phyloP scores from a whole-genome alignment of 495 filamentous ascomycete species.

The Penicillium angulare region DNA sequence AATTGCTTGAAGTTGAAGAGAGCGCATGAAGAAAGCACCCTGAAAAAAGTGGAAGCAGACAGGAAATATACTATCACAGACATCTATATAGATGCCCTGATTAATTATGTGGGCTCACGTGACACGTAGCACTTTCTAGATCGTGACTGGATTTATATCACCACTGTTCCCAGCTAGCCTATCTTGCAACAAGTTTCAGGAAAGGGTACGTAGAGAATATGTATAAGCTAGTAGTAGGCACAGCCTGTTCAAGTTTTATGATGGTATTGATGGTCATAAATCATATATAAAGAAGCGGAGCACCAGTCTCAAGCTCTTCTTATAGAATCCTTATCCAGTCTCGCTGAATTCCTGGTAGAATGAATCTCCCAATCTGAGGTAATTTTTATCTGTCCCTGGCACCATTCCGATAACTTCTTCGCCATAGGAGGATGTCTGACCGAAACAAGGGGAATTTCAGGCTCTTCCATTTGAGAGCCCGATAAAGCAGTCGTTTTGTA shows the following conservation, averaged over 20 bases:
- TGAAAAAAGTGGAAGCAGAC: too few relatives aligned
- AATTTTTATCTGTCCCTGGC: slow-evolving; percentile 23
- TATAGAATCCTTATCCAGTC: not conserved
- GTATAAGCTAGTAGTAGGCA: not conserved
- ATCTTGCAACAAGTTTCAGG: too few relatives aligned
- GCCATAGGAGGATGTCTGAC: slow-evolving; percentile 17
- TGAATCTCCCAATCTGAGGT: slow-evolving; percentile 32
- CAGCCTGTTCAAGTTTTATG: not conserved
- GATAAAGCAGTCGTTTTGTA: slow-evolving; percentile 16
- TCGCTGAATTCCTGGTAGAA: slow-evolving; percentile 23
- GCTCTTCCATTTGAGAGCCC: slow-evolving; percentile 10
- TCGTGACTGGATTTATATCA: too few relatives aligned
- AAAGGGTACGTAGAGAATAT: too few relatives aligned
- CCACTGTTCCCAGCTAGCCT: too few relatives aligned
- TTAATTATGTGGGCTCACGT: too few relatives aligned
- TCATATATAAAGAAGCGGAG: not conserved
- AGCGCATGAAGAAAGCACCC: too few relatives aligned
- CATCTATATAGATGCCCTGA: too few relatives aligned
- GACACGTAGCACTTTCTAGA: too few relatives aligned
- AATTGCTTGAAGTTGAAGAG: too few relatives aligned
- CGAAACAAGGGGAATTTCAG: slow-evolving; percentile 22
- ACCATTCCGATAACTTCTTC: slow-evolving; percentile 17
- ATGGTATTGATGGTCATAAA: not conserved
- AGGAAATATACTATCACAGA: too few relatives aligned
- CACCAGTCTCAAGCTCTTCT: not conserved